Base-by-base conservation (phyloP, 768 basidiomycete genomes). In the Sistotremastrum niveocremeum region DNA sequence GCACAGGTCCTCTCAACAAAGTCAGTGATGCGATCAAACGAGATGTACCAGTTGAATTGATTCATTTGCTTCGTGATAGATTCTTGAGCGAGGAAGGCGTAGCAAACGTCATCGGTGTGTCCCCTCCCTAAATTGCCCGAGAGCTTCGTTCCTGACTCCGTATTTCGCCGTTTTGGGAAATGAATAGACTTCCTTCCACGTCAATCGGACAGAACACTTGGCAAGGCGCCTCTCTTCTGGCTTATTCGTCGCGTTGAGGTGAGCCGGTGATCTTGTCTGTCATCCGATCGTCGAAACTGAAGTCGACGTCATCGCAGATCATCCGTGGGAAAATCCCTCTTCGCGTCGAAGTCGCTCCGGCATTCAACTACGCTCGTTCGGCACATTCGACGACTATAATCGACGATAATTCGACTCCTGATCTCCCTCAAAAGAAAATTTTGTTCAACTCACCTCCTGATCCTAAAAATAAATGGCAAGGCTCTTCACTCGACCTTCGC, bases 311-410 rank as follows among this genome's bases (percentile, higher is more conserved):
- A 37, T 55, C 51, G 4, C 60, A 84, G 68, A 83, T 87, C 49
- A 77, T 97, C 52, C 83, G 94, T 11, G 94, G 94, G 1, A 72
- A 59, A 5, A 67, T 95, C 33, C 80, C 86, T 0, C 68, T 94
- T 45, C 71, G 76, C 47, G 72, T 97, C 62, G 87, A 98, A 65
- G 91, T 88, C 55, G 89, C 88, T 0, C 94, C 94, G 0, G 94
- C 91, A 0, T 99, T 99, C 76, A 82, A 95, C 62, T 99, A 99
- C 55, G 91, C 89, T 1, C 73, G 84, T 8, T 73, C 79, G 41
- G 42, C 68, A 2, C 94, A 98, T 61, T 74, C 69, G 6, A 83
- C 84, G 1, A 59, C 69, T 31, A 67, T 78, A 52, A 52, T 77
- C 45, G 56, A 65, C 11, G 77, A 81, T 55, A 53, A 70, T 56